A percentile compares a stretch with the other conserved stretches of the same genome.
phyloP scores from a whole-genome alignment of 331 rosid genomes.

The Quercus phellos region DNA sequence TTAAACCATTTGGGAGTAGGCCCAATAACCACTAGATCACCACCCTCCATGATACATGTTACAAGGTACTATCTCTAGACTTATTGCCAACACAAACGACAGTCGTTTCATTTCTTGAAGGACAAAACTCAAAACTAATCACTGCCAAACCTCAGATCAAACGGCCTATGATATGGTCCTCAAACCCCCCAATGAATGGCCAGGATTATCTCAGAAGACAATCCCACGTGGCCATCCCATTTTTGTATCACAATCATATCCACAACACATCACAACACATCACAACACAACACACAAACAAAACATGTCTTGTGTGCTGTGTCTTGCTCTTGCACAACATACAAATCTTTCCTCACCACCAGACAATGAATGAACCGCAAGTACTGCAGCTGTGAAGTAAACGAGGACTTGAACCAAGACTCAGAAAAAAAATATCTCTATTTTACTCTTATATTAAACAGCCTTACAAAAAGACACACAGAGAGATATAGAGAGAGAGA shows the following conservation, averaged over 20 bases:
- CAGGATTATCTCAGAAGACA: neutral
- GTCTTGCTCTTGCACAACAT: neutral
- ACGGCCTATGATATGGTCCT: neutral
- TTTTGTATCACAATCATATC: neutral
- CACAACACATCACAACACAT: neutral
- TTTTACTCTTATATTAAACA: neutral
- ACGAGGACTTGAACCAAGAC: conserved; percentile 16
- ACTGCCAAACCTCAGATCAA: neutral
- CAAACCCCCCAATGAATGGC: neutral
- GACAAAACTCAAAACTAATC: no score
- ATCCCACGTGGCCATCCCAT: neutral
- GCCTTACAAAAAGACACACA: neutral
- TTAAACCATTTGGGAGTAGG: no score
- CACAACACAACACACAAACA: neutral
- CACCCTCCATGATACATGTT: no score
- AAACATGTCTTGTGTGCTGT: neutral
- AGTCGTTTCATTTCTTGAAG: no score
- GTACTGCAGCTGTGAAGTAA: conserved; percentile 15
- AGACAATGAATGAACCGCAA: neutral
- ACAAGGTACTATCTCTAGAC: no score
- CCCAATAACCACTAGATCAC: no score
- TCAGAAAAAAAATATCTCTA: neutral
- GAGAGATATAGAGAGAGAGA: neutral
- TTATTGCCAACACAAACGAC: no score
- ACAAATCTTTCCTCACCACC: neutral